A percentile compares a stretch with the other conserved stretches of the same genome.
Conservation (phyloP, 371 early-diverging fungal species). For the Mucor saturninus region DNA sequence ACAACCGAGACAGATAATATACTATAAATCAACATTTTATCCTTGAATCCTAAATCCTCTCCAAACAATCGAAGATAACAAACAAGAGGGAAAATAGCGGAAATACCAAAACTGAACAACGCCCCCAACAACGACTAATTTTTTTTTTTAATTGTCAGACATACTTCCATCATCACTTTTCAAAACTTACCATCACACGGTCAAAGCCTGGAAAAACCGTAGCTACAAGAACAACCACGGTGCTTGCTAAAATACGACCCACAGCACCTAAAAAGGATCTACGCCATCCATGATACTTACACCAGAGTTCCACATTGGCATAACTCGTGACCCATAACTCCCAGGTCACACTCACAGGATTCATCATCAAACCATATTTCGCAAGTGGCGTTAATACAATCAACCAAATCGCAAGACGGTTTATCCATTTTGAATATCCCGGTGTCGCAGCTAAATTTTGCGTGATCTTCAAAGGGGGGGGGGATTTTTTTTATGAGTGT, state of each 20-base stretch:
- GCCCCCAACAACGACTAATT: constrained; percentile 57
- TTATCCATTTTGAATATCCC: constrained; percentile 59
- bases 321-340: constrained; percentile 44
- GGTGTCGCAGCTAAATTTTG: constrained; percentile 70
- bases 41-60: constrained; percentile 19
- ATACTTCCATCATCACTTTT: too few species aligned
- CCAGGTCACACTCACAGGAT: constrained; percentile 62
- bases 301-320: constrained; percentile 27
- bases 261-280: constrained; percentile 24
- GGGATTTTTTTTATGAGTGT: not conserved
- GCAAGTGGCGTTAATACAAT: constrained; percentile 74
- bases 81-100: constrained; percentile 61
- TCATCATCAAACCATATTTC: constrained; percentile 68
- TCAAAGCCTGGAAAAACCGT: constrained; percentile 64
- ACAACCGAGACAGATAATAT: constrained; percentile 28
- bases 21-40: constrained; percentile 22
- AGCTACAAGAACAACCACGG: constrained; percentile 53
- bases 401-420: constrained; percentile 60
- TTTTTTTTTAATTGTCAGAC: not conserved
- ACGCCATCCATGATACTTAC: constrained; percentile 30
- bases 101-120: constrained; percentile 62
- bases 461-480: constrained; percentile 56
- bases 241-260: constrained; percentile 32
- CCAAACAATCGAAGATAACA: constrained; percentile 54
- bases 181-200: constrained; percentile 45